Evolutionary conservation across 768 basidiomycete genomes (phyloP).

Genomic region (Russula ochroleuca): DNA sequence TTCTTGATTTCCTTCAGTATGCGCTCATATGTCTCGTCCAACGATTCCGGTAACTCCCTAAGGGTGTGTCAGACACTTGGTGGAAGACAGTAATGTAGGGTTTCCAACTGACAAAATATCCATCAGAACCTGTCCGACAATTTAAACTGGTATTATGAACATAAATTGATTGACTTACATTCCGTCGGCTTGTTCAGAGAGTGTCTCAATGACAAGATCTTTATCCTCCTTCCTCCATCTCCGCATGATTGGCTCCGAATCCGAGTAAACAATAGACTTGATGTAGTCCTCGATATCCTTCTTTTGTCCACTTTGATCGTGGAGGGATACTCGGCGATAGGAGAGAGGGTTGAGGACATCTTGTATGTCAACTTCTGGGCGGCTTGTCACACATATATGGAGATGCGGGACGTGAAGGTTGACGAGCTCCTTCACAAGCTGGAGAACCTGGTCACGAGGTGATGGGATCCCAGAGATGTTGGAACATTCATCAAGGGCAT

Average conservation of each 20-base stretch:
- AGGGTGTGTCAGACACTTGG: not conserved
- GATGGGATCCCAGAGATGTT: not conserved
- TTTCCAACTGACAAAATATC: not conserved
- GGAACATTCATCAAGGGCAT: constrained; percentile 1
- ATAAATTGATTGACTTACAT: not conserved
- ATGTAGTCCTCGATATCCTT: not conserved
- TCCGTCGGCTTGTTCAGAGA: not conserved
- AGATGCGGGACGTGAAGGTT: not conserved
- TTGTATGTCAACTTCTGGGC: constrained; percentile 6
- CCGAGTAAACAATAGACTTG: not conserved
- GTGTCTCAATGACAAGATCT: not conserved
- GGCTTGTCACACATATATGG: constrained; percentile 3
- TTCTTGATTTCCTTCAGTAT: not conserved
- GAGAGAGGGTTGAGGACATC: not conserved
- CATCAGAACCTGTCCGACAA: not conserved
- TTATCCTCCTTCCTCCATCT: not conserved
- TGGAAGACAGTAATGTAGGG: not conserved
- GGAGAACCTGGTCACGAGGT: not conserved
- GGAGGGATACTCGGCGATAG: not conserved
- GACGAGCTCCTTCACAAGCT: not conserved
- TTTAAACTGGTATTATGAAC: not conserved
- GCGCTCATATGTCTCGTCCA: constrained; percentile 1
- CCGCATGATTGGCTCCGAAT: not conserved
- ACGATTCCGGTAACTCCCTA: not conserved
- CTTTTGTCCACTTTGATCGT: constrained; percentile 6